phyloP scores from a whole-genome alignment of 1,284 basidiomycete species.

The Moesziomyces parantarcticus region DNA sequence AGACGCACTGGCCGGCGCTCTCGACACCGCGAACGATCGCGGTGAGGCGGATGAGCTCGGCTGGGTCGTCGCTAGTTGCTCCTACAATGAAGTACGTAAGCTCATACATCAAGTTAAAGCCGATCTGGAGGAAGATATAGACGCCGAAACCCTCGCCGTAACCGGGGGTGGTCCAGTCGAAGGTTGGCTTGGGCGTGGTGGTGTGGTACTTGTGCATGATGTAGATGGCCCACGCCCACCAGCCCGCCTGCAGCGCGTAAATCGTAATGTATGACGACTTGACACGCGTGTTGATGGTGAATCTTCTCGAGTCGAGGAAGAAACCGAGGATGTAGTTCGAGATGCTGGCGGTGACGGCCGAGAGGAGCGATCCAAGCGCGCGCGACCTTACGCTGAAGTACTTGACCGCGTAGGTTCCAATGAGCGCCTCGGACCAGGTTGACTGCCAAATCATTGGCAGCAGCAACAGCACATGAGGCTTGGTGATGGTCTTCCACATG shows the following conservation, averaged over 20 bases:
- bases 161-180: slow-evolving; percentile 59
- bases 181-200: slow-evolving; percentile 33
- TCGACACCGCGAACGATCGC: slow-evolving; percentile 64
- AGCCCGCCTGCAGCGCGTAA: slow-evolving; percentile 52
- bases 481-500: slow-evolving; percentile 52
- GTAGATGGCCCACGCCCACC: slow-evolving; percentile 67
- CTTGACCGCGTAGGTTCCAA: slow-evolving; percentile 64
- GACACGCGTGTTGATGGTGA: slow-evolving; percentile 58
- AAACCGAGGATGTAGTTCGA: slow-evolving; percentile 66
- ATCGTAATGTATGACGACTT: slow-evolving; percentile 53
- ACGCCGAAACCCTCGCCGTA: slow-evolving; percentile 63
- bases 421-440: slow-evolving; percentile 60
- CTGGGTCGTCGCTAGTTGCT: slow-evolving; percentile 38
- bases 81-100: slow-evolving; percentile 63
- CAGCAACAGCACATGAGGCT: slow-evolving; percentile 53
- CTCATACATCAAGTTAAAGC: slow-evolving; percentile 60
- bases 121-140: slow-evolving; percentile 62
- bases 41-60: slow-evolving; percentile 61
- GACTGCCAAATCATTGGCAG: slow-evolving; percentile 60
- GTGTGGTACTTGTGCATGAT: slow-evolving; percentile 55
- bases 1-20: slow-evolving; percentile 61
- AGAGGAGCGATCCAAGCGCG: slow-evolving; percentile 68
- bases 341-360: slow-evolving; percentile 61
- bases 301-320: slow-evolving; percentile 63
- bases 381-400: slow-evolving; percentile 58